Evolutionary conservation across 768 basidiomycete species (phyloP), one percentile per base, ranked within the genome.

Genomic region (Pulveroboletus sp.): DNA sequence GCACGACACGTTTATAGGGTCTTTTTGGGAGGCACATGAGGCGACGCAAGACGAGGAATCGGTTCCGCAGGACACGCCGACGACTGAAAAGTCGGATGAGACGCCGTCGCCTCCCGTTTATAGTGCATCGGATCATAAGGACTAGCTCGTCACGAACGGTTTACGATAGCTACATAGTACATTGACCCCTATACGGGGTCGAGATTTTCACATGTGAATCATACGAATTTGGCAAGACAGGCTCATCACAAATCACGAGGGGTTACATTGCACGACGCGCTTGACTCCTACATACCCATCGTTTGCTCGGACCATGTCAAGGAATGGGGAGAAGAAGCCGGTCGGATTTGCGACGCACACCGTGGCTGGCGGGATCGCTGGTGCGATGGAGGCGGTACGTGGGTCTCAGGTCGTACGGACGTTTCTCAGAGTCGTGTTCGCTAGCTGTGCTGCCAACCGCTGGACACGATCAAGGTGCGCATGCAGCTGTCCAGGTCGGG

Each of bases 391-490:
- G 73, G 94, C 95, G 47, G 85, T 92, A 51, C 59, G 86, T 46
- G 13, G 31, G 7, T 31, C 20, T 39, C 17, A 30, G 8, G 24
- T 22, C 5, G 16, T 34, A 36, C 2, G 8, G 6, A 2, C 29
- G 10, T 3, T n/a, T 23, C 55, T 57, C 48, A 57, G 26, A 11
- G 37, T 44, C 30, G 30, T 48, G 16, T 20, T 22, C 24, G 32
- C 23, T 39, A 91, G 88, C 65, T 90, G 51, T 77, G 68, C 62
- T 95, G 93, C 68, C 93, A 95, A 65, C 93, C 93, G 11, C 82
- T 98, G 37, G 96, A 99, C 68, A 98, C 96, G 22, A 98, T 98
- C 77, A 98, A 98, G 74, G 95, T 97, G 59, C 91, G 96, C n/a
- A 99, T 99, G 96, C 96, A 99, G 73, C 83, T 99, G 49, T 90